These are phyloP conservation scores for Xylaria sp. DNA, from an alignment of 2,329 filamentous ascomycete genomes.

Conservation along the genomic window DNA sequence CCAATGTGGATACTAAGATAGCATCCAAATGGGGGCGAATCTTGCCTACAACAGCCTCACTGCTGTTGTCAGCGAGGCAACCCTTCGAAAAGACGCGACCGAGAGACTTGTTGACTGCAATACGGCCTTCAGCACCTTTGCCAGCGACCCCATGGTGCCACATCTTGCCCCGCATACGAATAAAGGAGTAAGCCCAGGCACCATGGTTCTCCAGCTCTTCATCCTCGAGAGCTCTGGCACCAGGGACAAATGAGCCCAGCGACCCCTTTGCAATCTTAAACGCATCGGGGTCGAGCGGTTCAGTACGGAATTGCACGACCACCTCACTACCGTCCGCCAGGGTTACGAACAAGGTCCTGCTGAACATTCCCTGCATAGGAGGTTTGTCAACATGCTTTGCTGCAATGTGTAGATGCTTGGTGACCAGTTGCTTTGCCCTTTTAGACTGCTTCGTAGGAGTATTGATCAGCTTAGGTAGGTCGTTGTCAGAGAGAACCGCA, in stretches of 20 bases:
- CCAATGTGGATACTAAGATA: constrained; percentile 41
- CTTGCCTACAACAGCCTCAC: constrained; percentile 35
- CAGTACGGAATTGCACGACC: not conserved
- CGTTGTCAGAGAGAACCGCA: constrained; percentile 30
- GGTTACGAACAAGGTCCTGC: constrained; percentile 38
- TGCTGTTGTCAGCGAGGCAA: constrained; percentile 39
- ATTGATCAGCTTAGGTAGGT: constrained; percentile 44
- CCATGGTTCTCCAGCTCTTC: constrained; percentile 32
- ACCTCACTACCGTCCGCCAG: not conserved
- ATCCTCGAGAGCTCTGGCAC: constrained; percentile 27
- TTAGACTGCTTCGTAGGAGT: constrained; percentile 38
- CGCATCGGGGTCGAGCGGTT: not conserved
- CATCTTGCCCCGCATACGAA: constrained; percentile 38
- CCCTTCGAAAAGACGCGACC: constrained; percentile 42
- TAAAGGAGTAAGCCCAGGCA: constrained; percentile 33
- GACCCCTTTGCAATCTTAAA: not conserved
- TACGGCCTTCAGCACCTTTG: constrained; percentile 41
- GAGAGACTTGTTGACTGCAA: constrained; percentile 40
- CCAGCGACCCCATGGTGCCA: constrained; percentile 41
- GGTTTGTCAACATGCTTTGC: constrained; percentile 44
- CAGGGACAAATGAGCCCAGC: constrained; percentile 28
- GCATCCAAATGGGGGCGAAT: constrained; percentile 41
- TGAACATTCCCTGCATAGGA: constrained; percentile 47
- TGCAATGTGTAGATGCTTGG: constrained; percentile 43
- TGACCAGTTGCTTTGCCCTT: constrained; percentile 29